Evolutionary conservation across 1,139 yeast genomes (phyloP), one percentile per base, ranked within the genome.

Genomic region (Saccharomyces hybrid): DNA sequence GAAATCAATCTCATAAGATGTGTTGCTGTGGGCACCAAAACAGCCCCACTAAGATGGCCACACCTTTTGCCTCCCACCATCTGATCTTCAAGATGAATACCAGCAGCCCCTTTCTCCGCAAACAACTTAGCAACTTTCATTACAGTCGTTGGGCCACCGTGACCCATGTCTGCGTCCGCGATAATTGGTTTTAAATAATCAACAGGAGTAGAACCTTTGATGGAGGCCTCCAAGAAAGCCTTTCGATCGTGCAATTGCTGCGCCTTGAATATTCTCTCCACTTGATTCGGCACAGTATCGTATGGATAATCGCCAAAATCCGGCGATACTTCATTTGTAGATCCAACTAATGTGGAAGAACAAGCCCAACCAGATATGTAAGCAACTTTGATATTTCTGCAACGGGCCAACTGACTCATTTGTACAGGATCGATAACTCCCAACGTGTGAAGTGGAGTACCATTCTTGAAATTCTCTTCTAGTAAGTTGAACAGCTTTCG

Each of bases 101-200:
- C 85, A 9, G 86, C 83, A 2, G 85, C 85, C 25, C 87, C 87
- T 26, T 77, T 73, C 64, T 83, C 87, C 20, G 83, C 85, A 69
- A 82, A 83, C 53, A 81, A 64, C 64, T 83, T 83, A 46, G 85
- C 83, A 50, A 80, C 68, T 64, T 82, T 82, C 83, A 81, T 80
- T 20, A 82, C 83, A 0, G 85, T 77, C 2, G 84, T 80, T 20
- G 78, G 71, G 20, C 87, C 85, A n/a, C 87, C 87, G 64, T 81
- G 85, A 8, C 87, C 87, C 62, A 84, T 82, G 59, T 82, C 87
- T 8, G 79, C 87, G 63, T 82, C 87, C 4, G 87, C 87, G 60
- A 82, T 77, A 54, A 82, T 81, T 11, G 87, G 87, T 53, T 82
- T 73, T 61, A 83, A 64, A 63, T 80, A 82, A 61, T 82, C 85